These are phyloP conservation scores for Nicotiana rustica DNA, from an alignment of 305 asterid genomes.

Conservation along the genomic window DNA sequence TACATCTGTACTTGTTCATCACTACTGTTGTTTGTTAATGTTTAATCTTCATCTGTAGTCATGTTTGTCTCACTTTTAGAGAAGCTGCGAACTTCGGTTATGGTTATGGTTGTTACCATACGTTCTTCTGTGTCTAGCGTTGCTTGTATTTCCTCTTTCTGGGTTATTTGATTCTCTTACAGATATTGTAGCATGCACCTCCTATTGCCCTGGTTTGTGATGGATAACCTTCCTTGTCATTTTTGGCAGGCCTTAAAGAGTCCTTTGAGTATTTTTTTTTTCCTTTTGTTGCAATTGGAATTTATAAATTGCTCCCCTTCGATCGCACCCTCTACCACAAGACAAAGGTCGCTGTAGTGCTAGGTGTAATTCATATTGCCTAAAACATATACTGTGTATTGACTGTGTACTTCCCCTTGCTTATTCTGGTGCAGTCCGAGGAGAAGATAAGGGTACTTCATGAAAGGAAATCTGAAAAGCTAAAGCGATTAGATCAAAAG, in stretches of 20 bases:
- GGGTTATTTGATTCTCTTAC: background rate
- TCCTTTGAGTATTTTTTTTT: background rate
- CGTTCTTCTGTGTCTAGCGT: background rate
- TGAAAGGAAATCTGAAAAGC: constrained; percentile 67
- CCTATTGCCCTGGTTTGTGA: background rate
- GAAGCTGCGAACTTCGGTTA: background rate
- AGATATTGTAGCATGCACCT: background rate
- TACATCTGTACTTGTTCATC: background rate
- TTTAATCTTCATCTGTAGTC: constrained; percentile 9
- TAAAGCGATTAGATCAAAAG: constrained; percentile 74
- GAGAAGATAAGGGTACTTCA: constrained; percentile 90
- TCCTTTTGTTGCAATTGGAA: background rate
- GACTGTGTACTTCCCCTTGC: background rate
- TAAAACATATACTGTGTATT: background rate
- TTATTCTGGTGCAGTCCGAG: constrained; percentile 66
- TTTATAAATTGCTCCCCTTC: background rate
- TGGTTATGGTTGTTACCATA: no score
- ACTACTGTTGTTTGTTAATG: background rate
- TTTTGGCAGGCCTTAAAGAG: background rate
- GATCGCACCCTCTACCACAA: background rate
- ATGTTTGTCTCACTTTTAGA: background rate
- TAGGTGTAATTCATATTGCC: background rate
- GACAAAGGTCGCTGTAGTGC: constrained; percentile 16
- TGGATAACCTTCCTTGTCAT: background rate
- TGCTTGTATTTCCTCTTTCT: constrained; percentile 14